Conservation (phyloP, 805 yeast species). For the Pichia exigua region DNA sequence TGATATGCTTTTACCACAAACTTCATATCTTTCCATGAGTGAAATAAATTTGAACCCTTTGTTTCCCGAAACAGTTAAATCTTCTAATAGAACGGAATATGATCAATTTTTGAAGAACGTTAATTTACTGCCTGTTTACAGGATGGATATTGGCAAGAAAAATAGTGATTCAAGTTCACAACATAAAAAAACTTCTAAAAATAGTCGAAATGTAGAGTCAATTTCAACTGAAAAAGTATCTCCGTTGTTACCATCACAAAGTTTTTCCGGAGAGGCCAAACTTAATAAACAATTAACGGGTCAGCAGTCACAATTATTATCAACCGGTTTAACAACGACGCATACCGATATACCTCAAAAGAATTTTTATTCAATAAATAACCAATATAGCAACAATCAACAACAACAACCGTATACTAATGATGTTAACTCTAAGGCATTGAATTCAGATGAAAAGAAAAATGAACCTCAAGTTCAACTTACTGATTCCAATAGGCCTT, state of each 20-base stretch:
- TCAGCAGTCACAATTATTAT: background rate
- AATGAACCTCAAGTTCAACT: background rate
- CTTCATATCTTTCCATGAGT: background rate
- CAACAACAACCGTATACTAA: background rate
- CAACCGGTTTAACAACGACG: background rate
- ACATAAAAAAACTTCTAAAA: background rate
- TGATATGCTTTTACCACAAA: background rate
- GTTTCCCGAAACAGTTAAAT: background rate
- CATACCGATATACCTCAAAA: background rate
- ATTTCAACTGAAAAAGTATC: background rate
- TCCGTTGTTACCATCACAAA: slow-evolving; percentile 1
- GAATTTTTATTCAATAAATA: background rate
- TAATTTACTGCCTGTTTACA: slow-evolving; percentile 8
- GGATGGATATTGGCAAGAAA: slow-evolving; percentile 4
- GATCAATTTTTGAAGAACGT: slow-evolving; percentile 6
- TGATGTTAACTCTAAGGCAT: background rate
- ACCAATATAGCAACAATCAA: background rate
- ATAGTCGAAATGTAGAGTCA: background rate
- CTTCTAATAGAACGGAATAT: background rate
- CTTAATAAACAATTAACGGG: background rate
- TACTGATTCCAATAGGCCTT: background rate
- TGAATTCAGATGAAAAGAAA: background rate
- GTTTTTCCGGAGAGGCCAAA: background rate
- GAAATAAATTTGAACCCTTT: background rate
- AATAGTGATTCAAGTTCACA: background rate